phyloP scores from a whole-genome alignment of 2,329 filamentous ascomycete genomes.

The Xylariaceae sp. region DNA sequence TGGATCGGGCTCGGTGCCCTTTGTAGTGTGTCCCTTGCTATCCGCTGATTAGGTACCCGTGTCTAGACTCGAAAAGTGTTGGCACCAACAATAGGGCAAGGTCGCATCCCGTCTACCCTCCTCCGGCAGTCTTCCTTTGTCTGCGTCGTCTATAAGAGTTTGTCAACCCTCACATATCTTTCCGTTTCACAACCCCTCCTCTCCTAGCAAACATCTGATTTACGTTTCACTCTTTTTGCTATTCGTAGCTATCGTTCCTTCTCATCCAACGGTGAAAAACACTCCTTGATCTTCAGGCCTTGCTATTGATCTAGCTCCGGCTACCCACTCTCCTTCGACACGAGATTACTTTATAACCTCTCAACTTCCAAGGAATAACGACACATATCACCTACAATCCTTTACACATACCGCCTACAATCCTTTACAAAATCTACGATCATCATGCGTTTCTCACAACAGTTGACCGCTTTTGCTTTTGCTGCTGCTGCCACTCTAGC shows the following conservation, averaged over 20 bases:
- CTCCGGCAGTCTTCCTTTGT: conserved; percentile 21
- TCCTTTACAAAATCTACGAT: conserved; percentile 42
- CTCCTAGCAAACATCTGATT: conserved; percentile 30
- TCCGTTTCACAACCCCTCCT: conserved; percentile 9
- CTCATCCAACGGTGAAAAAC: conserved; percentile 38
- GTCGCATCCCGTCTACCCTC: conserved; percentile 19
- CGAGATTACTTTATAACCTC: conserved; percentile 6
- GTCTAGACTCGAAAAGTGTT: conserved; percentile 8
- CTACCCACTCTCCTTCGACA: conserved; percentile 24
- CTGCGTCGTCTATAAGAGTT: conserved; percentile 33
- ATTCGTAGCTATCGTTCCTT: conserved; percentile 37
- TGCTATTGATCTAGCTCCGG: conserved; percentile 32
- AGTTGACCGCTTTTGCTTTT: conserved; percentile 22
- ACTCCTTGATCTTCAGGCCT: conserved; percentile 39
- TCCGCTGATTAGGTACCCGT: conserved; percentile 28
- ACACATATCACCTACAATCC: conserved; percentile 22
- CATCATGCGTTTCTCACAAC: conserved; percentile 60
- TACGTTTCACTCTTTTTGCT: conserved; percentile 34
- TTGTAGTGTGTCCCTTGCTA: conserved; percentile 1
- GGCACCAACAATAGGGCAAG: conserved; percentile 28
- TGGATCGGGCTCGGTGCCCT: conserved; percentile 19
- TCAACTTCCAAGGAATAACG: conserved; percentile 18
- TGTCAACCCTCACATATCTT: conserved; percentile 18
- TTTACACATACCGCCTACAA: too few species aligned
- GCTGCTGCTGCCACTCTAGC: conserved; percentile 23